Evolutionary conservation across 495 filamentous ascomycete species (phyloP).

Genomic region (Mytilinidion resinicola): DNA sequence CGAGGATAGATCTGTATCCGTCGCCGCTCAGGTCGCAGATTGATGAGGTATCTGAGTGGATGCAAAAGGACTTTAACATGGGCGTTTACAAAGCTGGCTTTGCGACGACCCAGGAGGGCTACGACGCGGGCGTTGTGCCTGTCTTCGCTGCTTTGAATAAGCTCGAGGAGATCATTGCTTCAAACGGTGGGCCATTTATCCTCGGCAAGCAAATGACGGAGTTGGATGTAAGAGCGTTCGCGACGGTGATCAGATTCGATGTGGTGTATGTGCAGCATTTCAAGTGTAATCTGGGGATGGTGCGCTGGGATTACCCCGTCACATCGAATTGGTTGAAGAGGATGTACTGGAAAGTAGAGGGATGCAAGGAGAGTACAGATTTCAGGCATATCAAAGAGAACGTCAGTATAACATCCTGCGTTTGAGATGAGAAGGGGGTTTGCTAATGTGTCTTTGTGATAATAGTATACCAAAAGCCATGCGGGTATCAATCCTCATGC

Average conservation of each 20-base stretch:
- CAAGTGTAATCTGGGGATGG: constrained; percentile 50
- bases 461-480: constrained; percentile 50
- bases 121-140: constrained; percentile 40
- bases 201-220: constrained; percentile 46
- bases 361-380: constrained; percentile 34
- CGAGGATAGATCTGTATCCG: constrained; percentile 43
- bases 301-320: constrained; percentile 48
- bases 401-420: constrained; percentile 30
- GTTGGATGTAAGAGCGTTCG: constrained; percentile 46
- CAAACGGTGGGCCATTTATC: constrained; percentile 44
- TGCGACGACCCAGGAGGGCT: constrained; percentile 42
- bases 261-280: constrained; percentile 52
- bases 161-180: constrained; percentile 42
- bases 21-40: constrained; percentile 38
- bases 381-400: constrained; percentile 54
- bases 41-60: constrained; percentile 42
- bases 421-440: background rate
- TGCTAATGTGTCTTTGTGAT: background rate
- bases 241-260: constrained; percentile 48
- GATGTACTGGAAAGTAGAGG: constrained; percentile 46
- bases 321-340: constrained; percentile 48
- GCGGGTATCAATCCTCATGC: constrained; percentile 35
- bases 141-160: constrained; percentile 50
- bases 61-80: constrained; percentile 43
- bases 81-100: constrained; percentile 55